Evolutionary conservation across 768 basidiomycete species (phyloP), one percentile per base, ranked within the genome.

Genomic region (Lactarius trivialis): DNA sequence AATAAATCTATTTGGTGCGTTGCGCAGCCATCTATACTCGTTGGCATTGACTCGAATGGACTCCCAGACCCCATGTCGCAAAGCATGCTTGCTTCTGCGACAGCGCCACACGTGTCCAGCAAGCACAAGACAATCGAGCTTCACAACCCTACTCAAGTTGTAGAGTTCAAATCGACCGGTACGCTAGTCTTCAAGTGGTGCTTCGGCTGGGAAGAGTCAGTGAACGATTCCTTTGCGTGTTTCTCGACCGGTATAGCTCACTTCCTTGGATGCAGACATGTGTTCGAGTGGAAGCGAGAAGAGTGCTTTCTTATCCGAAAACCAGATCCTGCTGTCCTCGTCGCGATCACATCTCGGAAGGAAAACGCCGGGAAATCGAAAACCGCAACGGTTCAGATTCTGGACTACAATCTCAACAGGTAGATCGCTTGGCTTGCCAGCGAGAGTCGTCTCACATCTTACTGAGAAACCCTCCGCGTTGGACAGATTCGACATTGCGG

Each of bases 381-480:
- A 69, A 84, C 86, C 14, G 72, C 81, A 0, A 79, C 84, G 2
- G 77, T 91, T 32, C 91, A 93, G 69, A 82, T 93, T 28, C 76
- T 93, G 5, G 91, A 93, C 71, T 93, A 93, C 66, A 93, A 93
- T 68, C 77, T 93, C 39, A 84, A 91, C 68, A 76, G 91, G 90
- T 86, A 63, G 52, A 75, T 66, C 7, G 14, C 30, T n/a, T n/a
- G n/a, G n/a, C n/a, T n/a, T 30, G 26, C 24, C 37, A n/a, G n/a
- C 9, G 41, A 49, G 5, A 39, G 37, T 39, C 21, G 12, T 48
- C 21, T 24, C 7, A 19, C 24, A 7, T 37, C 17, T 15, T 48
- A 21, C 43, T 19, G n/a, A 45, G 21, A 55, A 26, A 21, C 26
- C 45, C 28, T 62, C 30, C 39, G 32, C 33, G 24, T 37, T 26